Evolutionary conservation across 371 early-diverging fungal genomes (phyloP).

Genomic region (Haplosporangium sp.): DNA sequence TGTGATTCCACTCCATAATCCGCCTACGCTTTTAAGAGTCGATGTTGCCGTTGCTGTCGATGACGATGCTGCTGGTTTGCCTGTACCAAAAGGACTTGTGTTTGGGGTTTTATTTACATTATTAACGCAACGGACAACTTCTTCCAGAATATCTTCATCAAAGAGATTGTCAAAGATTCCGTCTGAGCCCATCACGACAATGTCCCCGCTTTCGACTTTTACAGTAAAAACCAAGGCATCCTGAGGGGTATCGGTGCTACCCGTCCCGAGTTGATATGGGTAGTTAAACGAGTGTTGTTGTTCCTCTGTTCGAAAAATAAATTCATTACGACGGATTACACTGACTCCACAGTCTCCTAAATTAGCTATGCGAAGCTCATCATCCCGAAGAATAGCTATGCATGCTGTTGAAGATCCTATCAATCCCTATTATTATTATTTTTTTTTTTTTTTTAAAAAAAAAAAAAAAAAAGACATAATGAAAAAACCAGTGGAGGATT

Average conservation of each 20-base stretch:
- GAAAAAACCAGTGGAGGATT: background rate
- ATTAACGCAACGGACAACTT: conserved; percentile 72
- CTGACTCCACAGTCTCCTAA: conserved; percentile 95
- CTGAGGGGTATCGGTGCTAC: conserved; percentile 72
- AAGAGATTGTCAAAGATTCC: conserved; percentile 88
- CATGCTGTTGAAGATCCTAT: conserved; percentile 94
- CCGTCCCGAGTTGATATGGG: conserved; percentile 84
- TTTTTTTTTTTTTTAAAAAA: too few species aligned
- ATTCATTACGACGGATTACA: conserved; percentile 86
- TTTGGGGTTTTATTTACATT: conserved; percentile 52
- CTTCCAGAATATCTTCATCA: conserved; percentile 83
- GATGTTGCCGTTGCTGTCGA: background rate
- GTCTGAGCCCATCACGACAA: conserved; percentile 83
- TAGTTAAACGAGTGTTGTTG: conserved; percentile 89
- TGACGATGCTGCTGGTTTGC: conserved; percentile 47
- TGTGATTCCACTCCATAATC: conserved; percentile 41
- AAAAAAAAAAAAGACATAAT: background rate
- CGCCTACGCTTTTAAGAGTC: conserved; percentile 56
- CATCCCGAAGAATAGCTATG: conserved; percentile 86
- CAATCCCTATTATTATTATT: conserved; percentile 56
- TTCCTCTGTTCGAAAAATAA: conserved; percentile 92
- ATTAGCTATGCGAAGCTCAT: conserved; percentile 93
- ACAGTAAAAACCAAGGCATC: conserved; percentile 85
- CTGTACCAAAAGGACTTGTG: conserved; percentile 62
- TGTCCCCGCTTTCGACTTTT: conserved; percentile 82